A percentile compares a stretch with the other conserved stretches of the same genome.
Evolutionary conservation across 176 grass and related monocot genomes (phyloP).

Genomic region (Aegilops umbellulata): DNA sequence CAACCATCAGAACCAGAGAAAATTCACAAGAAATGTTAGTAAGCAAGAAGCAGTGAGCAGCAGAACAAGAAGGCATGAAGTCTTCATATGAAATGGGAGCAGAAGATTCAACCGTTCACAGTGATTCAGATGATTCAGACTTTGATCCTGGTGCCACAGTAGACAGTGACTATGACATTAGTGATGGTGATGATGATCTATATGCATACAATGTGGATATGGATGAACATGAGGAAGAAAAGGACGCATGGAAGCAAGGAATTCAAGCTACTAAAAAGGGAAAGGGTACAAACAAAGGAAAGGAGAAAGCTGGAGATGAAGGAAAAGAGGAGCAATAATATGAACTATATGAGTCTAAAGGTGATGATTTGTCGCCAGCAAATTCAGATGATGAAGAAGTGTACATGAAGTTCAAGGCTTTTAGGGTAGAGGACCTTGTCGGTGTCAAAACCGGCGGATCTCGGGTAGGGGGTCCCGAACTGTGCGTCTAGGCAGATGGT

Average conservation of each 20-base stretch:
- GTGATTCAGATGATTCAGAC: neutral
- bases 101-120: neutral
- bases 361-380: neutral
- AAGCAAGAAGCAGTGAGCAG: too few relatives aligned
- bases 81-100: too few relatives aligned
- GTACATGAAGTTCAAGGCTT: neutral
- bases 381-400: neutral
- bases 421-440: neutral
- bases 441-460: too few relatives aligned
- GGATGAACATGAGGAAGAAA: neutral
- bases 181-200: neutral
- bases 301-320: neutral
- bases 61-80: too few relatives aligned
- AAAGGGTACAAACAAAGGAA: too few relatives aligned
- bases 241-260: neutral
- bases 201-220: neutral
- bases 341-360: neutral
- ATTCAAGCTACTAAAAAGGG: too few relatives aligned
- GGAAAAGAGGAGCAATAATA: neutral
- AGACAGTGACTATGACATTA: neutral
- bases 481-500: too few relatives aligned
- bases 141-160: neutral
- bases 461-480: too few relatives aligned
- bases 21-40: too few relatives aligned
- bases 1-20: too few relatives aligned